Evolutionary conservation across 495 filamentous ascomycete genomes (phyloP).

Genomic region (Aspergillus diversus): DNA sequence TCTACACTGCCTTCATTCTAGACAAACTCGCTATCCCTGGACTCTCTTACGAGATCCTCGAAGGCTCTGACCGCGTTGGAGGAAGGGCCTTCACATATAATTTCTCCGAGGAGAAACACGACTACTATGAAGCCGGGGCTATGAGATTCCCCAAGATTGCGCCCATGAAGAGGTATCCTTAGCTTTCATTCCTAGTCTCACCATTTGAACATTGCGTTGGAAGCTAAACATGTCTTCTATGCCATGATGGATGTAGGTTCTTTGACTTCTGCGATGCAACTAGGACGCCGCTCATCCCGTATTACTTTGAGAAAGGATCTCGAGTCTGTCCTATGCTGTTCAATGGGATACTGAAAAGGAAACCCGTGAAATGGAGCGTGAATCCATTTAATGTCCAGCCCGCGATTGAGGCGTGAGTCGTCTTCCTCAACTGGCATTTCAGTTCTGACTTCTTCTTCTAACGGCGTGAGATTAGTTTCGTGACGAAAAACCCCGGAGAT

Average conservation of each 20-base stretch:
- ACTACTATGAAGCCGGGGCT: slow-evolving; percentile 50
- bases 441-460: neutral
- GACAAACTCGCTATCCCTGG: neutral
- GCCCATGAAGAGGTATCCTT: slow-evolving; percentile 1
- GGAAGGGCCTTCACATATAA: slow-evolving; percentile 4
- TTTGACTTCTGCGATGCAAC: too few relatives aligned
- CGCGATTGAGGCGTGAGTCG: too few relatives aligned
- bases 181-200: neutral
- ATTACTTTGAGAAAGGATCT: too few relatives aligned
- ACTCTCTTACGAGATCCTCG: neutral
- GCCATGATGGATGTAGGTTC: too few relatives aligned
- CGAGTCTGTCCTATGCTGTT: too few relatives aligned
- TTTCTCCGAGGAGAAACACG: neutral
- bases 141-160: slow-evolving; percentile 44
- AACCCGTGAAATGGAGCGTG: neutral
- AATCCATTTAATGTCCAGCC: neutral
- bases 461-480: neutral
- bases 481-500: neutral
- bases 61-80: neutral
- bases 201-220: too few relatives aligned
- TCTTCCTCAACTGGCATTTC: too few relatives aligned
- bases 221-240: too few relatives aligned
- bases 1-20: neutral
- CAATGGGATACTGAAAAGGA: too few relatives aligned
- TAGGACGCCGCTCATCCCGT: too few relatives aligned